These are phyloP conservation scores for Perkinsela sp. DNA, from an alignment of 208 protist genomes.

Conservation along the genomic window DNA sequence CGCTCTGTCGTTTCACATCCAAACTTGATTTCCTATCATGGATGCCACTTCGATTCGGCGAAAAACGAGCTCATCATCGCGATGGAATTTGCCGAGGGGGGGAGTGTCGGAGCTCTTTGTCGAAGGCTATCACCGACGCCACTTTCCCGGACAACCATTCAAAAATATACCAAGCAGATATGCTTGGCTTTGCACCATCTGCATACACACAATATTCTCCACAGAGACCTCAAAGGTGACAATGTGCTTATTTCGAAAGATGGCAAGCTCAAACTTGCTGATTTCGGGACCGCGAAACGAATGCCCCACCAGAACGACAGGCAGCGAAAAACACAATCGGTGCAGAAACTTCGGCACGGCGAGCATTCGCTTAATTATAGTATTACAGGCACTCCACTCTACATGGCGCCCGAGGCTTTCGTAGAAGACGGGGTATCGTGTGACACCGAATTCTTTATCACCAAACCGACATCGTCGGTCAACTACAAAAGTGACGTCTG, in stretches of 20 bases:
- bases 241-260: conserved; percentile 49
- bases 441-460: conserved; percentile 1
- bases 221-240: conserved; percentile 52
- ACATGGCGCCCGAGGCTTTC: conserved; percentile 57
- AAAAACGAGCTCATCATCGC: conserved; percentile 43
- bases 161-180: conserved; percentile 61
- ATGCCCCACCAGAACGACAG: conserved; percentile 16
- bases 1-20: conserved; percentile 10
- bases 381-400: conserved; percentile 41
- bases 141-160: conserved; percentile 16
- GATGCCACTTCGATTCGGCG: conserved; percentile 14
- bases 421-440: neutral
- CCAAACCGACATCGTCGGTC: neutral
- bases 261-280: conserved; percentile 45
- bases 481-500: conserved; percentile 64
- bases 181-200: conserved; percentile 49
- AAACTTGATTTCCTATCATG: conserved; percentile 51
- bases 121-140: conserved; percentile 41
- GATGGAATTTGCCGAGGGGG: conserved; percentile 59
- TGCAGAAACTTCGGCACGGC: conserved; percentile 16
- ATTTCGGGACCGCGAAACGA: conserved; percentile 59
- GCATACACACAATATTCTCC: conserved; percentile 57
- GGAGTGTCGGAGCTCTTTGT: conserved; percentile 29
- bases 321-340: conserved; percentile 19
- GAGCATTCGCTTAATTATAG: neutral